Evolutionary conservation across 140 eudicot species (phyloP), one percentile per base, ranked within the genome.

Genomic region (Bidens hawaiensis): DNA sequence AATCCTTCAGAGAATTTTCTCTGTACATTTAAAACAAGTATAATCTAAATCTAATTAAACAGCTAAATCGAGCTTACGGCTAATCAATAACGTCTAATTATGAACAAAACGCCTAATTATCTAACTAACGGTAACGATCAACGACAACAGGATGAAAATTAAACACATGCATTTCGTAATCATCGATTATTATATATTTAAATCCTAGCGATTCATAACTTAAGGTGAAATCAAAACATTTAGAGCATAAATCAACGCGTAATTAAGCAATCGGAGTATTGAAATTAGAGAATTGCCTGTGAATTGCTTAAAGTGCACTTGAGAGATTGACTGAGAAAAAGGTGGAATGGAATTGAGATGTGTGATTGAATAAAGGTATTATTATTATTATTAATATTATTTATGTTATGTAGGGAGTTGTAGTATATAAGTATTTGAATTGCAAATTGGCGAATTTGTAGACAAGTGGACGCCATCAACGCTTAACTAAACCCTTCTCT

Each of bases 391-490:
- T n/a, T n/a, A n/a, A n/a, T n/a, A n/a, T n/a, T n/a, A n/a, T n/a
- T n/a, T n/a, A n/a, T n/a, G n/a, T n/a, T n/a, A n/a, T n/a, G n/a
- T n/a, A n/a, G n/a, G n/a, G 36, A 30, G 36, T 6, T 6, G 5
- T n/a, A n/a, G n/a, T n/a, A 6, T 1, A 55, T 17, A 57, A 42
- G 66, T 41, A n/a, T 47, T 69, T 48, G 68, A 69, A 70, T 34
- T 69, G 52, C 38, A 41, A 41, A 15, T 54, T 40, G 51, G 42
- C n/a, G 23, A 70, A 48, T 49, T 49, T 62, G 43, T 48, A 42
- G 58, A 68, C 74, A 56, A 41, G 46, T 48, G 75, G 67, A 69
- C 30, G 52, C 62, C 68, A 70, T 48, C 42, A 60, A 56, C 64
- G 65, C 65, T 54, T 36, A 48, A 62, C 56, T 47, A 47, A 52